These are phyloP conservation scores for Theobroma cacao DNA, from an alignment of 345 rosid species.

Conservation along the genomic window DNA sequence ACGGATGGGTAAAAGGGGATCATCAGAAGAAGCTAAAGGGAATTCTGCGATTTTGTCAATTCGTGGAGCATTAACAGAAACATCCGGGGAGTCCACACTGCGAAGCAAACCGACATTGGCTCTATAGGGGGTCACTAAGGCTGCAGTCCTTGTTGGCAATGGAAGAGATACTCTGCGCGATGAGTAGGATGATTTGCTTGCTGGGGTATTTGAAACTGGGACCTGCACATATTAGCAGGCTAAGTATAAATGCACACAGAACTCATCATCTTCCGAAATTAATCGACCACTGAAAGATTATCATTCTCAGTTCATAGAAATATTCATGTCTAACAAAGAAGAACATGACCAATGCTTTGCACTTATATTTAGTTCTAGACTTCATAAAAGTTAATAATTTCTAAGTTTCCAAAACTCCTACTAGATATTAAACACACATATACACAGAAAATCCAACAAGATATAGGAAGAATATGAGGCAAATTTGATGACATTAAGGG, in stretches of 20 bases:
- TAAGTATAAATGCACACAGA: background rate
- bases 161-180: slow-evolving; percentile 78
- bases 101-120: slow-evolving; percentile 31
- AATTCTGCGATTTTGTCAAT: slow-evolving; percentile 89
- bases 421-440: background rate
- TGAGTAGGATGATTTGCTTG: slow-evolving; percentile 31
- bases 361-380: background rate
- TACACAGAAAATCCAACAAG: background rate
- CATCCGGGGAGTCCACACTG: slow-evolving; percentile 55
- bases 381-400: background rate
- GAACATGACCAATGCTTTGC: background rate
- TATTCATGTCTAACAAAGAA: background rate
- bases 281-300: background rate
- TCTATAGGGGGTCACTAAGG: slow-evolving; percentile 31
- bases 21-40: slow-evolving; percentile 54
- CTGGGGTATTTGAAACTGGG: slow-evolving; percentile 35
- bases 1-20: slow-evolving; percentile 35
- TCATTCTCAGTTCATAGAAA: background rate
- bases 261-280: background rate
- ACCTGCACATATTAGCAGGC: slow-evolving; percentile 35
- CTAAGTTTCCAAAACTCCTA: background rate
- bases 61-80: slow-evolving; percentile 88
- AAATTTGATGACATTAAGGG: background rate
- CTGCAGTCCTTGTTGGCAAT: slow-evolving; percentile 27
- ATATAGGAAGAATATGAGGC: too few species aligned